Evolutionary conservation across 768 basidiomycete genomes (phyloP), one percentile per base, ranked within the genome.

Genomic region (Rubroboletus pulcherrimus): DNA sequence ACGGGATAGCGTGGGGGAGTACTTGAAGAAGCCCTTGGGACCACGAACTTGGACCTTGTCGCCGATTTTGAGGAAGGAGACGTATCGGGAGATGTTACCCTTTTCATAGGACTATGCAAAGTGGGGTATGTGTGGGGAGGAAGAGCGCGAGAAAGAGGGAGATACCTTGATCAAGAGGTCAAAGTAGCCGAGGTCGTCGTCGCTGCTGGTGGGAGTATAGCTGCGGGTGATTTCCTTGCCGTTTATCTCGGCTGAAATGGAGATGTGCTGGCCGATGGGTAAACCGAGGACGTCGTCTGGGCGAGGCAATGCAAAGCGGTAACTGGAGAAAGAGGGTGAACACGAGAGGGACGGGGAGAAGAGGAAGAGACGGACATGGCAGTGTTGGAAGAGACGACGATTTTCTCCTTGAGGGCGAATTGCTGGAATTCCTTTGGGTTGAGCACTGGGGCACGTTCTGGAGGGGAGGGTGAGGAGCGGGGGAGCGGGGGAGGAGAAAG

Each of bases 201-300:
- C 92, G 65, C 88, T 87, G 69, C 87, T 92, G 24, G 94, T 93
- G 52, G 97, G 97, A 19, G 97, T 99, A 77, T 99, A 99, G 73
- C 86, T 92, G 57, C 97, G 86, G 65, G 84, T 81, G 66, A 99
- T 77, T 40, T 87, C 81, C 78, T 98, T 98, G 65, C 93, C 95
- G 63, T 88, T 83, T 60, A 98, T 93, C 60, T 91, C 87, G 17
- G 96, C 94, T 21, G 84, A 82, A 53, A 99, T 81, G 47, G 91
- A 87, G 65, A 99, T 92, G 79, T 99, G 97, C 76, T 98, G 93
- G 49, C 97, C 97, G 60, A 93, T 86, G 55, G 97, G 97, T 4
- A 99, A 86, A 54, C 96, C 96, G 15, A 99, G 87, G 49, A 87
- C 77, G 68, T 91, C 89, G 34, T 83, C 80, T 9, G 81, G 66